phyloP scores from a whole-genome alignment of 129 eudicot genomes.

The Lonicera japonica region DNA sequence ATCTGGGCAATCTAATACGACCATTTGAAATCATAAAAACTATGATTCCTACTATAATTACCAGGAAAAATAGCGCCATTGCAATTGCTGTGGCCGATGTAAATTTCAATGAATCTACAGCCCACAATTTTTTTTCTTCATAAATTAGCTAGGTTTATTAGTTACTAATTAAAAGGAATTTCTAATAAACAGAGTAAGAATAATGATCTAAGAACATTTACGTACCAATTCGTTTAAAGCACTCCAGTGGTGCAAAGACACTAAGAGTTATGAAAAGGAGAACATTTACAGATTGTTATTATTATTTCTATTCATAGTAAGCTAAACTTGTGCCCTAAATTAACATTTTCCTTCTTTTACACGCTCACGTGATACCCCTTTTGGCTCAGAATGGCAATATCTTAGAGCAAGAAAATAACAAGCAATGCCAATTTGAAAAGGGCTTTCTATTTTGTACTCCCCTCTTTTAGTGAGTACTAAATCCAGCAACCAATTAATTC shows the following conservation, averaged over 20 bases:
- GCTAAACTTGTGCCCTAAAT: too few relatives aligned
- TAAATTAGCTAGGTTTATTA: neutral
- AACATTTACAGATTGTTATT: too few relatives aligned
- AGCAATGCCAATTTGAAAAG: too few relatives aligned
- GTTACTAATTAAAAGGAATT: neutral
- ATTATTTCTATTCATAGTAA: too few relatives aligned
- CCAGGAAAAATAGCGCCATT: slow-evolving; percentile 54
- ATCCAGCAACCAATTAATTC: too few relatives aligned
- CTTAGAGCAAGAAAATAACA: too few relatives aligned
- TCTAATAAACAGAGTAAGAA: neutral
- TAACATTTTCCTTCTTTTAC: too few relatives aligned
- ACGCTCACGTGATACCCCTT: too few relatives aligned
- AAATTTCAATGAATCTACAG: slow-evolving; percentile 60
- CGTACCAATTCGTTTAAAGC: slow-evolving; percentile 62
- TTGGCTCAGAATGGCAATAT: too few relatives aligned
- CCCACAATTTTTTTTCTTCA: neutral
- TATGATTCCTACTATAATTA: slow-evolving; percentile 40
- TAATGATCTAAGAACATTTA: neutral
- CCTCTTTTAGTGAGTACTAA: too few relatives aligned
- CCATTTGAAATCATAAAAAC: slow-evolving; percentile 37
- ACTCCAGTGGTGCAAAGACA: slow-evolving; percentile 56
- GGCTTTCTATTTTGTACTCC: too few relatives aligned
- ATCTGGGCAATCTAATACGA: slow-evolving; percentile 38
- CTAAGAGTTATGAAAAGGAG: slow-evolving; percentile 40
- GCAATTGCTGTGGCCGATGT: slow-evolving; percentile 58